Conservation (phyloP, 345 rosid species). For the Populus davidiana region DNA sequence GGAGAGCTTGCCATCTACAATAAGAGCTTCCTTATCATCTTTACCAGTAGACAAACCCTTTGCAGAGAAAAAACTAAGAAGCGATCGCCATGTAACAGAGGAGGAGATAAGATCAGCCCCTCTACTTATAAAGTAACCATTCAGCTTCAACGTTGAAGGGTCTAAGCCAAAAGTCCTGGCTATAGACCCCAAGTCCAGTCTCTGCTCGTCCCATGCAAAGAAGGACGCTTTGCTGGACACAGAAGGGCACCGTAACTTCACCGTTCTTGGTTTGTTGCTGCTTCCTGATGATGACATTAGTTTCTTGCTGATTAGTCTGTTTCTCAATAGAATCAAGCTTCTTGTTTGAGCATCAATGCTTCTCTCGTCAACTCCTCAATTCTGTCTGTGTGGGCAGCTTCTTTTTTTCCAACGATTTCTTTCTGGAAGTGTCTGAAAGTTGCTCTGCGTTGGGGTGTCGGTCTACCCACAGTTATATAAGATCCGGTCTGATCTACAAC, state of each 20-base stretch:
- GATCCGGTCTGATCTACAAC: too few relatives aligned
- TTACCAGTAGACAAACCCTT: slow-evolving; percentile 73
- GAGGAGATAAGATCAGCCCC: slow-evolving; percentile 57
- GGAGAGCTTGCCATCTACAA: slow-evolving; percentile 67
- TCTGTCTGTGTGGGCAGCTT: too few relatives aligned
- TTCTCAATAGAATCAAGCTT: neutral
- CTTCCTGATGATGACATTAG: neutral
- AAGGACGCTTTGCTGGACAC: slow-evolving; percentile 38
- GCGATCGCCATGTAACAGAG: slow-evolving; percentile 77
- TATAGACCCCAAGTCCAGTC: slow-evolving; percentile 64
- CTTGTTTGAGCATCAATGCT: neutral
- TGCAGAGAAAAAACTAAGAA: slow-evolving; percentile 68
- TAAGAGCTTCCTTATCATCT: slow-evolving; percentile 43
- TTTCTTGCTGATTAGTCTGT: neutral
- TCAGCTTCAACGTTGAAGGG: slow-evolving; percentile 67
- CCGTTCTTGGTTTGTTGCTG: slow-evolving; percentile 21
- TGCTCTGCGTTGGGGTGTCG: too few relatives aligned
- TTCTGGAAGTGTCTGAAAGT: slow-evolving; percentile 10
- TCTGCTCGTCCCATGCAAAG: slow-evolving; percentile 51
- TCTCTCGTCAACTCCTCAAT: too few relatives aligned
- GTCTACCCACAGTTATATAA: too few relatives aligned
- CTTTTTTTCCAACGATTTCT: neutral
- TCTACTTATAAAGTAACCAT: slow-evolving; percentile 82
- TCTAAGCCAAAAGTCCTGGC: slow-evolving; percentile 65
- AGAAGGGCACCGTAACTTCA: slow-evolving; percentile 64